A percentile compares a stretch with the other conserved stretches of the same genome.
Evolutionary conservation across 306 rosid species (phyloP).

Genomic region (Abrus precatorius): DNA sequence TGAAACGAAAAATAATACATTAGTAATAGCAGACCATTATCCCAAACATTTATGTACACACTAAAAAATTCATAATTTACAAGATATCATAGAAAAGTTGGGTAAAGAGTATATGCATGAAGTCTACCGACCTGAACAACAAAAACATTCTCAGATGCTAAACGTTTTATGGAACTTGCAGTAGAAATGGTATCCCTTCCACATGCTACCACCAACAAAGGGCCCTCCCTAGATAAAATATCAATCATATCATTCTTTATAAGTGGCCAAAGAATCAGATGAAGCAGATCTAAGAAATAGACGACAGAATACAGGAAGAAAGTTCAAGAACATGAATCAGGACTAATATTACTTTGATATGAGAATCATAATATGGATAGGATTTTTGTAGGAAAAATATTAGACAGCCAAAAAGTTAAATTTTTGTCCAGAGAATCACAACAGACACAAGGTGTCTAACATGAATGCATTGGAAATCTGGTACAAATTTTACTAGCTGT

Average conservation of each 20-base stretch:
- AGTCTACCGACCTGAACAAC: slow-evolving; percentile 80
- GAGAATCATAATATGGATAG: slow-evolving; percentile 16
- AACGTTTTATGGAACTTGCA: slow-evolving; percentile 79
- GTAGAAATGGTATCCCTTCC: slow-evolving; percentile 91
- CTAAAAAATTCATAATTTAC: slow-evolving; percentile 33
- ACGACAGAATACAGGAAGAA: slow-evolving; percentile 21
- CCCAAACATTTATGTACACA: slow-evolving; percentile 11
- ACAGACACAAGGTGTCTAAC: slow-evolving; percentile 28
- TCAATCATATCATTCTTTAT: slow-evolving; percentile 36
- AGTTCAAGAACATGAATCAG: slow-evolving; percentile 21
- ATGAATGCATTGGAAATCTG: slow-evolving; percentile 38
- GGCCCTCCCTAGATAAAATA: slow-evolving; percentile 80
- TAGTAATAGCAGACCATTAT: neutral
- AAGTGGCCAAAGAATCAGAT: slow-evolving; percentile 25
- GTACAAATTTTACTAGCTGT: slow-evolving; percentile 12
- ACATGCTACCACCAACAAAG: slow-evolving; percentile 87
- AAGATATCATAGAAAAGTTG: slow-evolving; percentile 29
- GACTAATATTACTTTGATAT: slow-evolving; percentile 4
- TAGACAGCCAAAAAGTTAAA: slow-evolving; percentile 28
- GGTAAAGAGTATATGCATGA: slow-evolving; percentile 19
- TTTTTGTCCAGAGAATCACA: slow-evolving; percentile 14
- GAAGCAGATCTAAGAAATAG: slow-evolving; percentile 24
- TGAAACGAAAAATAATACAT: slow-evolving; percentile 26
- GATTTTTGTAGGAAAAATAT: slow-evolving; percentile 22
- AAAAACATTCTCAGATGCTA: slow-evolving; percentile 83